Percentiles rank a stretch among this genome's conserved stretches.
These are phyloP conservation scores for Hypholoma sublateritium DNA, from an alignment of 768 basidiomycete species.

Conservation along the genomic window DNA sequence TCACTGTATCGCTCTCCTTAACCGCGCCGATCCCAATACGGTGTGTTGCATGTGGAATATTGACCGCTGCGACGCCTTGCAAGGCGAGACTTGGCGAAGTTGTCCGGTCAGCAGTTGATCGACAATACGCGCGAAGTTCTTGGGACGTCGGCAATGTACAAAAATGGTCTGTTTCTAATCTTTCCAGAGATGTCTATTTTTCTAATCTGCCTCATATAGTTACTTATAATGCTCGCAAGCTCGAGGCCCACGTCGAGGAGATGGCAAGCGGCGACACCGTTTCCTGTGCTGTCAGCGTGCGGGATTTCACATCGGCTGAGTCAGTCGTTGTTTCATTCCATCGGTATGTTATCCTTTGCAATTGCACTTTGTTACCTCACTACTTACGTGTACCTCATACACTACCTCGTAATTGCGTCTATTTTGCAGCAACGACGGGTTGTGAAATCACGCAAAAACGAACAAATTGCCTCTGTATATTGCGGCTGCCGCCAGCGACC, in stretches of 20 bases:
- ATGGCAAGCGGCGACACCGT: slow-evolving; percentile 96
- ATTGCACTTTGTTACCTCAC: no score
- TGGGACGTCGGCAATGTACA: slow-evolving; percentile 85
- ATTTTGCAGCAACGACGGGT: no score
- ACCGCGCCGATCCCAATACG: slow-evolving; percentile 92
- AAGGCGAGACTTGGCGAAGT: slow-evolving; percentile 95
- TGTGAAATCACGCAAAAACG: no score
- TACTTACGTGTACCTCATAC: no score
- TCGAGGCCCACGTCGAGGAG: slow-evolving; percentile 97
- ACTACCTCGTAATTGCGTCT: no score
- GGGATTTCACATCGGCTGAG: no score
- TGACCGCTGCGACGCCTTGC: slow-evolving; percentile 72
- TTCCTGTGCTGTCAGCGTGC: slow-evolving; percentile 74
- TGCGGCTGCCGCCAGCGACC: no score
- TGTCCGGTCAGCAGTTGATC: slow-evolving; percentile 94
- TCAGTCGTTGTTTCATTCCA: no score
- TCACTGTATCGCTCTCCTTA: slow-evolving; percentile 96
- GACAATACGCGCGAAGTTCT: slow-evolving; percentile 90
- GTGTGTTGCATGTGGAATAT: slow-evolving; percentile 95
- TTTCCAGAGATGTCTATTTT: neutral
- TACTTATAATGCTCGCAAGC: slow-evolving; percentile 94
- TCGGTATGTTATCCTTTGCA: no score
- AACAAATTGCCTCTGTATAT: no score
- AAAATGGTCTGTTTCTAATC: slow-evolving; percentile 74
- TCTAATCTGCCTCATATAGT: slow-evolving; percentile 53